Evolutionary conservation across 169 alveolate genomes (phyloP).

Genomic region (Eimeria tenella): DNA sequence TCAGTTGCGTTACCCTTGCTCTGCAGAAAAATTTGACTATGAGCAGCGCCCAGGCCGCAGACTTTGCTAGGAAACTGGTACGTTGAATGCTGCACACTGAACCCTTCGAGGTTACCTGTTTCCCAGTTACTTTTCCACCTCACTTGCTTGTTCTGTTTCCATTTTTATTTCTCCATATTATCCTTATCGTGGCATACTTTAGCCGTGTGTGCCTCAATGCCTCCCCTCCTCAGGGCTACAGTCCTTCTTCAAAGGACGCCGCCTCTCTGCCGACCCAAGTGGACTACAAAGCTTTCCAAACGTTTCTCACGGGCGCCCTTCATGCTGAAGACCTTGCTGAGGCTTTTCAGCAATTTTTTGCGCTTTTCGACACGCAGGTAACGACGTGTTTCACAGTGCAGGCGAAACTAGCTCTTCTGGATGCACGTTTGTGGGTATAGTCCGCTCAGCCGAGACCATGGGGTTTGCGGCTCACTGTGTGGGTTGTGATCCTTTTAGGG

Average conservation of each 20-base stretch:
- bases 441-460: neutral
- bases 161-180: neutral
- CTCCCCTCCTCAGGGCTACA: conserved; percentile 38
- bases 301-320: conserved; percentile 18
- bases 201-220: neutral
- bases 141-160: neutral
- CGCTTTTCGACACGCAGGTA: conserved; percentile 56
- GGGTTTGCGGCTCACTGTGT: neutral
- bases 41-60: neutral
- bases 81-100: neutral
- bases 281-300: conserved; percentile 56
- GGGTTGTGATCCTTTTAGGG: conserved; percentile 6
- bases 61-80: conserved; percentile 16
- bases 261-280: conserved; percentile 21
- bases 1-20: neutral
- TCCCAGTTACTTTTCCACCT: neutral
- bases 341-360: conserved; percentile 2
- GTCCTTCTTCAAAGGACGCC: conserved; percentile 30
- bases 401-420: neutral
- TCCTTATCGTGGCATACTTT: neutral
- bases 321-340: conserved; percentile 51
- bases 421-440: neutral
- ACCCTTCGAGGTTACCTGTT: neutral
- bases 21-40: neutral
- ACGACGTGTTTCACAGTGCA: neutral